Conservation (phyloP, 352 stramenopile genomes). For the Phytophthora chlamydospora region DNA sequence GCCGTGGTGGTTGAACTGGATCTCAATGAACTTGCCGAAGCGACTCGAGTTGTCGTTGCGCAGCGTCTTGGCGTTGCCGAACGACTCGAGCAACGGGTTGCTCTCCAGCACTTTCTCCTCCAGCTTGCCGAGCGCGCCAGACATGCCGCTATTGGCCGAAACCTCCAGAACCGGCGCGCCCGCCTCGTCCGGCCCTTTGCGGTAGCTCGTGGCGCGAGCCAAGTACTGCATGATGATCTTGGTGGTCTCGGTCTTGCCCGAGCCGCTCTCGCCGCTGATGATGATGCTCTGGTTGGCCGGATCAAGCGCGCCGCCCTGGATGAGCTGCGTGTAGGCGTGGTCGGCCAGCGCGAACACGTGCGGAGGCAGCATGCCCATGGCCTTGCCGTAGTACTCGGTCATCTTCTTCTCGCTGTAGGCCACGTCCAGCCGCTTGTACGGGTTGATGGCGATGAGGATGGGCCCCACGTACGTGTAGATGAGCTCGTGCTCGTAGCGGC, state of each 20-base stretch:
- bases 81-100: conserved; percentile 90
- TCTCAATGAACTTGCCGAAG: conserved; percentile 98
- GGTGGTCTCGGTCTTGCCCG: conserved; percentile 91
- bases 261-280: conserved; percentile 92
- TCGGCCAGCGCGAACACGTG: conserved; percentile 93
- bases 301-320: conserved; percentile 79
- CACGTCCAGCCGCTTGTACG: conserved; percentile 82
- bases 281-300: conserved; percentile 93
- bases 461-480: conserved; percentile 95
- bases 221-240: conserved; percentile 94
- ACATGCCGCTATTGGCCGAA: conserved; percentile 80
- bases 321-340: conserved; percentile 90
- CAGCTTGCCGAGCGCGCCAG: conserved; percentile 87
- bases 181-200: conserved; percentile 43
- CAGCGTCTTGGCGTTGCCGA: conserved; percentile 94
- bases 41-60: conserved; percentile 97
- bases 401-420: conserved; percentile 82
- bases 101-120: conserved; percentile 89
- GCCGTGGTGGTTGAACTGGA: conserved; percentile 94
- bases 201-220: conserved; percentile 77
- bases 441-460: conserved; percentile 93
- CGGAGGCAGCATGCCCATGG: conserved; percentile 79
- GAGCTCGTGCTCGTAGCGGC: conserved; percentile 91
- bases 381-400: conserved; percentile 89
- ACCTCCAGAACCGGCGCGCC: conserved; percentile 26